Evolutionary conservation across 2,329 filamentous ascomycete genomes (phyloP).

Genomic region (Aspergillus vadensis): DNA sequence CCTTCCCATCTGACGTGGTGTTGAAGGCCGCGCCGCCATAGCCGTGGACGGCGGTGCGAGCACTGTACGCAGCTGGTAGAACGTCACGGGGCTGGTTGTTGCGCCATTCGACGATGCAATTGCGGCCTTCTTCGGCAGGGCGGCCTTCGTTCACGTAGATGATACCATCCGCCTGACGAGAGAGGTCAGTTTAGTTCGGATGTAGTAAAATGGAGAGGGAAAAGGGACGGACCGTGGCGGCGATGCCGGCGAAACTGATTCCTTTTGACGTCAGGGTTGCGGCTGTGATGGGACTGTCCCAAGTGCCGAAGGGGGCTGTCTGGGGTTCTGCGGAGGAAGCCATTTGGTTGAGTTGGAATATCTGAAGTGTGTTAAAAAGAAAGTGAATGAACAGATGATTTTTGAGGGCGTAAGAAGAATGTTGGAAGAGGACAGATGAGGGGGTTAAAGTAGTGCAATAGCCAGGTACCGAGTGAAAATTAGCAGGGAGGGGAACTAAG

Average conservation of each 20-base stretch:
- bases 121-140: slow-evolving; percentile 45
- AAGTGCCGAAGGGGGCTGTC: slow-evolving; percentile 40
- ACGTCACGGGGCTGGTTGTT: slow-evolving; percentile 41
- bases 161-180: slow-evolving; percentile 21
- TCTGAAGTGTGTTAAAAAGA: background rate
- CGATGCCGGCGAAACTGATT: slow-evolving; percentile 36
- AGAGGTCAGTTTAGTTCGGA: slow-evolving; percentile 4
- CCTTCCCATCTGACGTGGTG: slow-evolving; percentile 39
- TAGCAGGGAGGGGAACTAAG: background rate
- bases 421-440: background rate
- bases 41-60: slow-evolving; percentile 53
- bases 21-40: slow-evolving; percentile 55
- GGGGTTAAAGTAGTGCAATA: background rate
- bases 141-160: slow-evolving; percentile 42
- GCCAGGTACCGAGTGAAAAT: background rate
- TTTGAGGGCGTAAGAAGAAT: too few relatives aligned
- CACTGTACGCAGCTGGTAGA: slow-evolving; percentile 49
- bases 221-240: slow-evolving; percentile 29
- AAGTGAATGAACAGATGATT: background rate
- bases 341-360: background rate
- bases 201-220: background rate
- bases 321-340: background rate
- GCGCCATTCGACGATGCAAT: slow-evolving; percentile 49
- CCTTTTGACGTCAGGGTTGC: slow-evolving; percentile 37
- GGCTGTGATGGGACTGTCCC: slow-evolving; percentile 43